Evolutionary conservation across 257 asterid genomes (phyloP), one percentile per base, ranked within the genome.

Genomic region (Scutellaria barbata): DNA sequence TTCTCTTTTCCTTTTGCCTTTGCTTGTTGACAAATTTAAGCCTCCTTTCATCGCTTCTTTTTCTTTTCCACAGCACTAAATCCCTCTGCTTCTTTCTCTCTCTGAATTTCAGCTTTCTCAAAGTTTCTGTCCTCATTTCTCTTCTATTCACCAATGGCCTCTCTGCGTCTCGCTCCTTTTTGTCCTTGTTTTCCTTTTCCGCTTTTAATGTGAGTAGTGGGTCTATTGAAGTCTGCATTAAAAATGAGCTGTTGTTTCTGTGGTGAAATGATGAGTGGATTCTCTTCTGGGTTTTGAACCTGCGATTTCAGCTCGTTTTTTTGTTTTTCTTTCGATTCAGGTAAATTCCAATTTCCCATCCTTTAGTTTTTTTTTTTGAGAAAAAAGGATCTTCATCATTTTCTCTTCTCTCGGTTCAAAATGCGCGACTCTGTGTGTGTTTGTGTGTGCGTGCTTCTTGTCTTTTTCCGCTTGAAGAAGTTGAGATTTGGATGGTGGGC

Each of bases 21-120:
- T 83, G 79, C 84, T 79, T 75, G 78, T 63, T 76, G 80, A 76
- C 88, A 81, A 82, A 83, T 84, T 77, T 61, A 68, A 76, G 67
- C 81, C 80, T 82, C 80, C 81, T 81, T 82, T 82, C 82, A 75
- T 75, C 83, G 77, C 81, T 68, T 77, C 82, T 71, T 54, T 79
- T 74, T 25, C 72, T 74, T 79, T 79, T 56, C 71, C 75, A 30
- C 22, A 72, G n/a, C 74, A 79, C 81, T 55, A 18, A 46, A 30
- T 22, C 55, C 39, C 30, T 20, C 63, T 3, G 7, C 18, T 37
- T 25, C 63, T 18, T 45, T 73, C 75, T 53, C 78, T 63, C 77
- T 72, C 74, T 55, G 22, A 69, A 42, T 77, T 84, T 46, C 78
- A 45, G 77, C 79, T 77, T 77, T 83, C 74, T 56, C 78, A 48